Base-by-base conservation (phyloP, 78 protist species). In the Dictyostelium intermedium region DNA sequence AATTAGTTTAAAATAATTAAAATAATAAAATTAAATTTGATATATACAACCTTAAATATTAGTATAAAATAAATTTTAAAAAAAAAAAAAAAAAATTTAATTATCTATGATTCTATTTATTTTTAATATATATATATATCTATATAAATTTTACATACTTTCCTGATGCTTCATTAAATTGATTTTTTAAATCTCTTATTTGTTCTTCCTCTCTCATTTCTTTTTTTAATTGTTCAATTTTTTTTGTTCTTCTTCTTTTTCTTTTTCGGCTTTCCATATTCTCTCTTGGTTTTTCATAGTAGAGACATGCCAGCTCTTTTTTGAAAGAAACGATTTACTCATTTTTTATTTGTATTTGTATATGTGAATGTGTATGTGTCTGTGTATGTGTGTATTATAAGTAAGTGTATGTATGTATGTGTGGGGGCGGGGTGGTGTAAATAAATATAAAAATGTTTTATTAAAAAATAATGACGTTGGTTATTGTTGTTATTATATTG, bases 251-350 rank as follows among this genome's bases (percentile, higher is more conserved):
- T 53, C 95, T 8, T n/a, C 89, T 60, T 43, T 61, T 60, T 84
- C 30, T 56, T 91, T 84, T 72, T 95, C 95, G 34, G 83, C 96
- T 69, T 69, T 77, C 93, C 97, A 92, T 56, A 84, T 61, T 32
- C n/a, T 61, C 89, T 89, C 84, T 80, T 89, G 94, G 45, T 81
- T 89, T 16, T 70, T 78, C 72, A 89, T 27, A 35, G 85, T 69
- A 20, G 94, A 50, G 4, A 89, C 73, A 89, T 89, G 94, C 94
- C 94, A 89, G 53, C 94, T 89, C 84, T 89, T 89, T 20, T 89
- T 89, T 9, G 94, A 79, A 43, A 80, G 47, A 69, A 89, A 89
- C 41, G 94, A 89, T 66, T 37, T 66, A 14, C 63, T 80, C 73
- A 80, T 80, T 77, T 41, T 77, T 11, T 35, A 16, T 41, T 20